These are phyloP conservation scores for Pleurotus pulmonarius DNA, from an alignment of 768 basidiomycete species.

Conservation along the genomic window DNA sequence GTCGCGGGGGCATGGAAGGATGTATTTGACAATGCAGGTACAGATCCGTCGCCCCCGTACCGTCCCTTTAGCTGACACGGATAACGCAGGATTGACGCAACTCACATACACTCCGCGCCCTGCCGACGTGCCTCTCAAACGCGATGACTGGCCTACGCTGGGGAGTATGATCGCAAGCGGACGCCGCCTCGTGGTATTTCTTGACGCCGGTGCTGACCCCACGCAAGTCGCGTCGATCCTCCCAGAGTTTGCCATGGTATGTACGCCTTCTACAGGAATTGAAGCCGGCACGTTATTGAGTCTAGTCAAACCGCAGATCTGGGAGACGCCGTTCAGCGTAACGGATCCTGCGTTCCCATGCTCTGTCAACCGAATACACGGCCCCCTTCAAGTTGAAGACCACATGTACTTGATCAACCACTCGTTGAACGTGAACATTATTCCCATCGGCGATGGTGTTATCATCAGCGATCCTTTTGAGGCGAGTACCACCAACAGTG, in stretches of 20 bases:
- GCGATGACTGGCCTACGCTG: constrained; percentile 43
- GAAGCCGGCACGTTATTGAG: not conserved
- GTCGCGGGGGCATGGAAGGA: constrained; percentile 46
- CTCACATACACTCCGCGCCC: not conserved
- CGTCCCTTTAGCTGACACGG: not conserved
- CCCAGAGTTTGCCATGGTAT: constrained; percentile 36
- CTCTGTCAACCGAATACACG: constrained; percentile 32
- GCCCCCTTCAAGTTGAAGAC: constrained; percentile 28
- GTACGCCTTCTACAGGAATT: not conserved
- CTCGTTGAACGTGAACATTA: constrained; percentile 33
- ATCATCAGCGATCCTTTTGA: constrained; percentile 25
- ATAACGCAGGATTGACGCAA: not conserved
- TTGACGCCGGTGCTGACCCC: constrained; percentile 33
- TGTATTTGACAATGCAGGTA: constrained; percentile 46
- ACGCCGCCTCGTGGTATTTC: constrained; percentile 44
- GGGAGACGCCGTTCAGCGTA: constrained; percentile 37
- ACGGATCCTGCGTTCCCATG: constrained; percentile 37
- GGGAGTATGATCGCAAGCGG: constrained; percentile 42
- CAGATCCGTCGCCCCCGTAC: constrained; percentile 6
- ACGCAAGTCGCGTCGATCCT: constrained; percentile 30
- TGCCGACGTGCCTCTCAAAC: constrained; percentile 14
- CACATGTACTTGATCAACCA: constrained; percentile 44
- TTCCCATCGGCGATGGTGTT: constrained; percentile 19
- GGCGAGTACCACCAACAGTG: constrained; percentile 23
- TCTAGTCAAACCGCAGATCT: constrained; percentile 20